Evolutionary conservation across 129 eudicot species (phyloP).

Genomic region (Ambrosia trifida): DNA sequence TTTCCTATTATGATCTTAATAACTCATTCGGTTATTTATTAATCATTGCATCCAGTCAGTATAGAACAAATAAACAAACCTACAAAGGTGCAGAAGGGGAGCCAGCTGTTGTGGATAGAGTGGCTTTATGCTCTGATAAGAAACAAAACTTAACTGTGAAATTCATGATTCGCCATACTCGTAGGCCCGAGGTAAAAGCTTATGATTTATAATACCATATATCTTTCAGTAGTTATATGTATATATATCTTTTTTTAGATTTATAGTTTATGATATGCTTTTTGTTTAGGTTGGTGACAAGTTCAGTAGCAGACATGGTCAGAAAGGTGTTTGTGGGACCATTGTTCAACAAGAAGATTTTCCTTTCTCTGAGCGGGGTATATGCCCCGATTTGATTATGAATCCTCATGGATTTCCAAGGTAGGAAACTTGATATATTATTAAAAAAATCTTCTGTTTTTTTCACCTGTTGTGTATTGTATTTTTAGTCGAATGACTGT

Average conservation of each 20-base stretch:
- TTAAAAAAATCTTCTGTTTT: neutral
- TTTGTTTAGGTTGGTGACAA: slow-evolving; percentile 83
- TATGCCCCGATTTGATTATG: slow-evolving; percentile 98
- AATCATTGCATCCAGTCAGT: slow-evolving; percentile 44
- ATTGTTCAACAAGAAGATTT: slow-evolving; percentile 96
- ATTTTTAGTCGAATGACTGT: slow-evolving; percentile 92
- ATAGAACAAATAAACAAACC: slow-evolving; percentile 55
- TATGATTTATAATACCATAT: neutral
- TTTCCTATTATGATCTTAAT: neutral
- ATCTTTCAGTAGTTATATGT: slow-evolving; percentile 3
- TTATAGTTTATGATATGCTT: slow-evolving; percentile 9
- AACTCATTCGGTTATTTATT: slow-evolving; percentile 24
- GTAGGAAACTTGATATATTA: slow-evolving; percentile 31
- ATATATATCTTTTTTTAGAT: neutral
- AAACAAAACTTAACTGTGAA: slow-evolving; percentile 56
- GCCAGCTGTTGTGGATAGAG: slow-evolving; percentile 84
- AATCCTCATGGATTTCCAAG: slow-evolving; percentile 99
- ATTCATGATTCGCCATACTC: slow-evolving; percentile 85
- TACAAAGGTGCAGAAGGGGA: slow-evolving; percentile 94
- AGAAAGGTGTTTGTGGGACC: slow-evolving; percentile 98
- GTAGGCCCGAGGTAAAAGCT: slow-evolving; percentile 88
- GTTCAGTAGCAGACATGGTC: slow-evolving; percentile 97
- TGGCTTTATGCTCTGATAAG: slow-evolving; percentile 65
- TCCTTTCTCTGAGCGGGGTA: slow-evolving; percentile 94
- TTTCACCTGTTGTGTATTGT: slow-evolving; percentile 5